Evolutionary conservation across 1,284 basidiomycete species (phyloP).

Genomic region (Heterobasidion annosum): DNA sequence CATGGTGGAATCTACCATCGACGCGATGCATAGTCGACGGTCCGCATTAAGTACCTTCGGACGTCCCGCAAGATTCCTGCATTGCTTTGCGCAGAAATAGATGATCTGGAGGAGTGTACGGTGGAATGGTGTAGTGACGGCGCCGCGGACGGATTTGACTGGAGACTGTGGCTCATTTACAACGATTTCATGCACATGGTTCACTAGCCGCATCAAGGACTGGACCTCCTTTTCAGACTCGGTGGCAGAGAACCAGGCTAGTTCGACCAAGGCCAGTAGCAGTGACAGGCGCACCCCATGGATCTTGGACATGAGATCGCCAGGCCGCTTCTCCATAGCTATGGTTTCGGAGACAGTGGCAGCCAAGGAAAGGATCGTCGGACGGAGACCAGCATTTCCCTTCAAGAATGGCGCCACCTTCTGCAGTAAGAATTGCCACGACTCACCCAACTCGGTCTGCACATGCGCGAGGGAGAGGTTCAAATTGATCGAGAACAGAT

Average conservation of each 20-base stretch:
- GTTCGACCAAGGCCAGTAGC: slow-evolving; percentile 69
- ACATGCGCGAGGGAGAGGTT: slow-evolving; percentile 82
- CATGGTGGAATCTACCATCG: slow-evolving; percentile 56
- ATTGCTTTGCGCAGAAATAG: slow-evolving; percentile 68
- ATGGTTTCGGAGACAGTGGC: slow-evolving; percentile 60
- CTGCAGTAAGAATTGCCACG: slow-evolving; percentile 72
- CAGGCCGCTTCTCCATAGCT: slow-evolving; percentile 61
- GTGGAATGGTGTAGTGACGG: slow-evolving; percentile 67
- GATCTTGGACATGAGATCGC: slow-evolving; percentile 80
- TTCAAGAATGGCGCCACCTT: slow-evolving; percentile 58
- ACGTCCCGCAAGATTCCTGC: slow-evolving; percentile 37
- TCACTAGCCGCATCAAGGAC: slow-evolving; percentile 54
- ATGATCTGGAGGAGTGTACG: slow-evolving; percentile 72
- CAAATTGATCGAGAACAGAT: slow-evolving; percentile 64
- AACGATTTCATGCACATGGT: slow-evolving; percentile 58
- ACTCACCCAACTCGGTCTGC: slow-evolving; percentile 65
- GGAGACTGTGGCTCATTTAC: slow-evolving; percentile 71
- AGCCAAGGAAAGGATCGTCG: slow-evolving; percentile 50
- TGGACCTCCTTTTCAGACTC: slow-evolving; percentile 48
- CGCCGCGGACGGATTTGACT: slow-evolving; percentile 64
- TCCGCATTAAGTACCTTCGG: slow-evolving; percentile 48
- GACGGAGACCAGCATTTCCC: slow-evolving; percentile 42
- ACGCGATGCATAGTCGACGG: slow-evolving; percentile 46
- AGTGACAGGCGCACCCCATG: slow-evolving; percentile 72
- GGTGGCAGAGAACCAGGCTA: slow-evolving; percentile 64